These are phyloP conservation scores for Saturnispora sanitii DNA, from an alignment of 805 yeast genomes.

Conservation along the genomic window DNA sequence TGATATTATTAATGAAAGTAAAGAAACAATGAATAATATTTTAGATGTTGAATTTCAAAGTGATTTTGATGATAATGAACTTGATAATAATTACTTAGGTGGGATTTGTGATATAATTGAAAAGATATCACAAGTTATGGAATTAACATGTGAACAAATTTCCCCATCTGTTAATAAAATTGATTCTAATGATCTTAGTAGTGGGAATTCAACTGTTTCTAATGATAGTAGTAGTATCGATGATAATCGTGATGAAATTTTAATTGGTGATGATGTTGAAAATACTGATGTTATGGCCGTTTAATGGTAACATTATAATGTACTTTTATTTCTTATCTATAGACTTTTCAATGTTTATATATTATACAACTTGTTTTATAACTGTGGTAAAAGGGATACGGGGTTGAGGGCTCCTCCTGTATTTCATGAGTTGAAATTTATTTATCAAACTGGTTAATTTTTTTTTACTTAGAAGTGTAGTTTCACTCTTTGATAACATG, in stretches of 20 bases:
- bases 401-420: too few relatives aligned
- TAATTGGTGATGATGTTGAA: too few relatives aligned
- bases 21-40: neutral
- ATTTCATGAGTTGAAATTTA: neutral
- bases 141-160: neutral
- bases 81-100: neutral
- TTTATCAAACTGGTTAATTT: neutral
- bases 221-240: too few relatives aligned
- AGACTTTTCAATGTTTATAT: too few relatives aligned
- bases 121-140: constrained; percentile 3
- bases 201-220: too few relatives aligned
- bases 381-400: too few relatives aligned
- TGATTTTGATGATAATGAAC: constrained; percentile 1
- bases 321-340: too few relatives aligned
- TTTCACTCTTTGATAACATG: neutral
- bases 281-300: too few relatives aligned
- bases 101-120: constrained; percentile 1
- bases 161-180: neutral
- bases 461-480: neutral
- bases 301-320: too few relatives aligned
- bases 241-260: too few relatives aligned
- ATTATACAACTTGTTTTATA: neutral
- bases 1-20: neutral
- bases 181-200: too few relatives aligned
- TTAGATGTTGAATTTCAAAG: constrained; percentile 3